Conservation (phyloP, 495 filamentous ascomycete genomes). For the Xylaria curta region DNA sequence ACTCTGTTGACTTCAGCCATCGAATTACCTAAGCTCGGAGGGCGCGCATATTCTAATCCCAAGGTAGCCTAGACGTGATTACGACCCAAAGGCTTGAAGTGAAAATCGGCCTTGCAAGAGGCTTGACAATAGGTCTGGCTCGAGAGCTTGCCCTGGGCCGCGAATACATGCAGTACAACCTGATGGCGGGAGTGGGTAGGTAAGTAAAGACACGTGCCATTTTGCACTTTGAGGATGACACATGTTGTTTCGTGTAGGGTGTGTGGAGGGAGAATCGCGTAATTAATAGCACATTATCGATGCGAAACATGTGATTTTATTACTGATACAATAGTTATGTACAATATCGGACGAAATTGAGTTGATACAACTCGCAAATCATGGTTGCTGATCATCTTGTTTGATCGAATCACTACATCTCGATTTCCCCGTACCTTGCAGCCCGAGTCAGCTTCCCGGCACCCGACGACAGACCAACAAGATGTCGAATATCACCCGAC, state of each 20-base stretch:
- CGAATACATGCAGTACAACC: constrained; percentile 5
- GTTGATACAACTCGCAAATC: neutral
- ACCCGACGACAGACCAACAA: constrained; percentile 11
- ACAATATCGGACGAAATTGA: neutral
- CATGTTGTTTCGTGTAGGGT: neutral
- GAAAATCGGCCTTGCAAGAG: neutral
- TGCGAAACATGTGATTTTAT: neutral
- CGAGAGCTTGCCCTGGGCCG: neutral
- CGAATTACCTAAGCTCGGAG: neutral
- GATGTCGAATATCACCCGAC: neutral
- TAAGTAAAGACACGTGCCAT: constrained; percentile 21
- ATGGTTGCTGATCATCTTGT: constrained; percentile 3
- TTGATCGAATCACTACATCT: constrained; percentile 1
- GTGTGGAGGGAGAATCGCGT: neutral
- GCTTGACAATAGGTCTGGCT: neutral
- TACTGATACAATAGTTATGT: neutral
- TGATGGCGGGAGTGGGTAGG: constrained; percentile 11
- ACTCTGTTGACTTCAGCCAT: neutral
- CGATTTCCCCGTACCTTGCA: constrained; percentile 13
- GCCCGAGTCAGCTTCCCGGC: constrained; percentile 7
- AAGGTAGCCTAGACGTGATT: neutral
- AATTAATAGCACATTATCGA: neutral
- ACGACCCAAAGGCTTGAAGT: neutral
- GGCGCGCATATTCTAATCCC: neutral
- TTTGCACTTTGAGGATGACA: constrained; percentile 11